These are phyloP conservation scores for Botrytis aclada DNA, from an alignment of 2,329 filamentous ascomycete genomes.

Conservation along the genomic window DNA sequence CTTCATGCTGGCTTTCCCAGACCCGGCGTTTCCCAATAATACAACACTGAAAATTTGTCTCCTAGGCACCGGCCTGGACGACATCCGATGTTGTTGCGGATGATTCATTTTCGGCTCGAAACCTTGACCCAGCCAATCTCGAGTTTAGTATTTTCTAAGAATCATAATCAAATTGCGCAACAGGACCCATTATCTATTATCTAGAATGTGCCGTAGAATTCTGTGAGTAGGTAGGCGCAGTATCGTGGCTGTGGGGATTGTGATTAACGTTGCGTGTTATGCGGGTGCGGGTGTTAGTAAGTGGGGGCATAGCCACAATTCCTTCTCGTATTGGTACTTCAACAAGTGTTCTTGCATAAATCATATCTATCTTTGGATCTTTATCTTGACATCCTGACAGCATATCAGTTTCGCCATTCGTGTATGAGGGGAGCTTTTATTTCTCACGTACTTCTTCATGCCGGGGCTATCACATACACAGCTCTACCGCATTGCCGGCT, in stretches of 20 bases:
- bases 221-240: not conserved
- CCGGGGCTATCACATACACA: not conserved
- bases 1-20: conserved; percentile 3
- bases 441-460: not conserved
- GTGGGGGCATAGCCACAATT: conserved; percentile 16
- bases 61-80: not conserved
- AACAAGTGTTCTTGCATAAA: not conserved
- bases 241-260: not conserved
- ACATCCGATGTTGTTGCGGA: not conserved
- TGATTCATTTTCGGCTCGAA: not conserved
- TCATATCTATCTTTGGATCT: not conserved
- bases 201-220: not conserved
- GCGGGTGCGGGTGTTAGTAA: not conserved
- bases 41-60: not conserved
- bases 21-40: not conserved
- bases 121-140: not conserved
- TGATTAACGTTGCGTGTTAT: conserved; percentile 1
- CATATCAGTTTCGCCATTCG: not conserved
- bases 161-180: not conserved
- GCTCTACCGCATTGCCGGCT: not conserved
- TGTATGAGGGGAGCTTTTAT: not conserved
- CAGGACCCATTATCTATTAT: not conserved
- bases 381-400: not conserved
- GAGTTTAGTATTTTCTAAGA: not conserved
- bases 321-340: not conserved